Percentiles rank a stretch among this genome's conserved stretches.
These are phyloP conservation scores for Xylaria sp. DNA, from an alignment of 2,329 filamentous ascomycete genomes.

Conservation along the genomic window DNA sequence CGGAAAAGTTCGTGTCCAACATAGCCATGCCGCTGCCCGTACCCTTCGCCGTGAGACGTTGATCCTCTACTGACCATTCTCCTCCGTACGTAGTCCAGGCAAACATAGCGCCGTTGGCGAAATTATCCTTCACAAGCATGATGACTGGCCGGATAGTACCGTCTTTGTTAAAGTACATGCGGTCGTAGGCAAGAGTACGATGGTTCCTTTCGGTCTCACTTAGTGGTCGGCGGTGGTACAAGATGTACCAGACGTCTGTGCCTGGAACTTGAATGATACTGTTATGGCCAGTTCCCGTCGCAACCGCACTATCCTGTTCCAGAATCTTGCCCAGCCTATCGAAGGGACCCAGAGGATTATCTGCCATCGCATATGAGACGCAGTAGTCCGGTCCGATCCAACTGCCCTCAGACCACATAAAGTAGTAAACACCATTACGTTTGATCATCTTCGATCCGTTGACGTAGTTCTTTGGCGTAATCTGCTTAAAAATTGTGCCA, in stretches of 20 bases:
- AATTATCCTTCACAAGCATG: constrained; percentile 53
- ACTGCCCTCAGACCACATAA: constrained; percentile 51
- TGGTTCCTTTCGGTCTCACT: constrained; percentile 51
- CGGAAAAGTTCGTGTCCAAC: constrained; percentile 46
- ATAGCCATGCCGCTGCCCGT: constrained; percentile 36
- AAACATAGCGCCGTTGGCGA: constrained; percentile 47
- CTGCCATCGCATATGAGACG: constrained; percentile 49
- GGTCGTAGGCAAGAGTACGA: constrained; percentile 53
- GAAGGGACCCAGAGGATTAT: constrained; percentile 50
- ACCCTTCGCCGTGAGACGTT: constrained; percentile 32
- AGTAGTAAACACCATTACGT: constrained; percentile 48
- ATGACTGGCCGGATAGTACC: constrained; percentile 49
- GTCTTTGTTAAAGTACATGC: constrained; percentile 52
- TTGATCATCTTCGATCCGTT: constrained; percentile 51
- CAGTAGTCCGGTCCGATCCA: constrained; percentile 52
- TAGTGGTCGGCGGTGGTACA: constrained; percentile 52
- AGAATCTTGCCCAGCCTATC: constrained; percentile 45
- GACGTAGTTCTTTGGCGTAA: constrained; percentile 52
- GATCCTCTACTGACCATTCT: constrained; percentile 36
- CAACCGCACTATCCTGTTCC: constrained; percentile 42
- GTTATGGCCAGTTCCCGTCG: constrained; percentile 48
- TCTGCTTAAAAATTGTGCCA: constrained; percentile 48
- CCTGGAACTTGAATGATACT: constrained; percentile 47
- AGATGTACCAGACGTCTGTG: constrained; percentile 50
- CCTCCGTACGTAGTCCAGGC: constrained; percentile 43